These are phyloP conservation scores for Gynostemma pentaphyllum DNA, from an alignment of 306 rosid genomes.

Conservation along the genomic window DNA sequence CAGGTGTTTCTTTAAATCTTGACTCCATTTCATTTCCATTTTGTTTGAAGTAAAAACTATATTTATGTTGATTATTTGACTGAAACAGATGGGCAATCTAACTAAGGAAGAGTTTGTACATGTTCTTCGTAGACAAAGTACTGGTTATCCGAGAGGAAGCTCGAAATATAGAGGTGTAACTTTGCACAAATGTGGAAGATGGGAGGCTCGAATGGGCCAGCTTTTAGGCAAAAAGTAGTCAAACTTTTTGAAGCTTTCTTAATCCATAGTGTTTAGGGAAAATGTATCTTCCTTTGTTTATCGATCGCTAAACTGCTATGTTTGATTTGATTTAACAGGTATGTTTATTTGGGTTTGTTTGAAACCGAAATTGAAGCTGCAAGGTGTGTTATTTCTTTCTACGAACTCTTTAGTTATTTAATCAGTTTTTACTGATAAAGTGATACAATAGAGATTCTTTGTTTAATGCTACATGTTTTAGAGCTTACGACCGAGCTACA, in stretches of 20 bases:
- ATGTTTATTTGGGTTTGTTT: slow-evolving; percentile 84
- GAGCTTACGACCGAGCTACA: slow-evolving; percentile 98
- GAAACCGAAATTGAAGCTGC: slow-evolving; percentile 96
- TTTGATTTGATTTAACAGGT: slow-evolving; percentile 37
- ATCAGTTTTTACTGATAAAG: neutral
- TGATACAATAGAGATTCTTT: neutral
- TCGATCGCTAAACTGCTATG: neutral
- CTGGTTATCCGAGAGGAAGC: slow-evolving; percentile 96
- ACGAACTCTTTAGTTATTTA: too few species aligned
- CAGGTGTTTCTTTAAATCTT: slow-evolving; percentile 29
- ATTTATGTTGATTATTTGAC: neutral
- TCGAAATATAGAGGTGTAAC: slow-evolving; percentile 96
- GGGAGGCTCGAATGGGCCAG: slow-evolving; percentile 99
- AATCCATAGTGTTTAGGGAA: neutral
- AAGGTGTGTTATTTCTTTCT: slow-evolving; percentile 55
- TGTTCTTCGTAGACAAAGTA: slow-evolving; percentile 98
- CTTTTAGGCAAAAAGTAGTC: slow-evolving; percentile 88
- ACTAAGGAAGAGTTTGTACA: slow-evolving; percentile 97
- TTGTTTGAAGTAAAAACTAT: neutral
- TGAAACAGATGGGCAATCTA: slow-evolving; percentile 70
- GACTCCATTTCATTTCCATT: neutral
- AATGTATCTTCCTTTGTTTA: too few species aligned
- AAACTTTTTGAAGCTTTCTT: neutral
- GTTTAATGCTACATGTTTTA: slow-evolving; percentile 10
- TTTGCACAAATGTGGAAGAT: slow-evolving; percentile 97